These are phyloP conservation scores for Sporisorium exsertum DNA, from an alignment of 1,284 basidiomycete species.

Conservation along the genomic window DNA sequence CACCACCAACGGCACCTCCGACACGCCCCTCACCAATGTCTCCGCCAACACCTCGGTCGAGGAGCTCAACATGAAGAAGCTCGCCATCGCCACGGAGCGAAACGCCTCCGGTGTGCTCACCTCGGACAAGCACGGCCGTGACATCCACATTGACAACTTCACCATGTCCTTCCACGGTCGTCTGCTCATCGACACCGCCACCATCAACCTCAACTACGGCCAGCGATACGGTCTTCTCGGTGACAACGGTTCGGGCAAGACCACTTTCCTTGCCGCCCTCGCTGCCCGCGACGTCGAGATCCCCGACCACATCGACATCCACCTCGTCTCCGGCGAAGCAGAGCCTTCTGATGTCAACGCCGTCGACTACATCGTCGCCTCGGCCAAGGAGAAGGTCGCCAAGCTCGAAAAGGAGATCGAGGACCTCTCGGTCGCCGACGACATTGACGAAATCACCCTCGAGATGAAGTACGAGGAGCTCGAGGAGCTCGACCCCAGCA, in stretches of 20 bases:
- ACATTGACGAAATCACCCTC: conserved; percentile 86
- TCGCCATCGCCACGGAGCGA: conserved; percentile 66
- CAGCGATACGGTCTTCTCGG: conserved; percentile 93
- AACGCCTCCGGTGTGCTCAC: conserved; percentile 81
- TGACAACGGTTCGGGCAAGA: conserved; percentile 98
- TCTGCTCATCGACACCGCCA: conserved; percentile 88
- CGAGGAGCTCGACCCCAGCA: conserved; percentile 93
- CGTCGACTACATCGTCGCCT: conserved; percentile 92
- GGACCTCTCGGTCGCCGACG: conserved; percentile 88
- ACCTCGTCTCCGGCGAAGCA: conserved; percentile 93
- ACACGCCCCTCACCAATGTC: conserved; percentile 58
- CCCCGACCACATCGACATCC: conserved; percentile 95
- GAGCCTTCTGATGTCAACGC: conserved; percentile 97
- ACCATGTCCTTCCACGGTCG: conserved; percentile 98
- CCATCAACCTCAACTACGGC: conserved; percentile 93
- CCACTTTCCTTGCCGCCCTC: conserved; percentile 72
- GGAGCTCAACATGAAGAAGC: conserved; percentile 68
- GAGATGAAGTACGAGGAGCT: conserved; percentile 94
- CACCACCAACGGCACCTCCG: conserved; percentile 53
- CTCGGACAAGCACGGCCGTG: conserved; percentile 89
- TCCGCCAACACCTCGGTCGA: conserved; percentile 56
- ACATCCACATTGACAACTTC: conserved; percentile 96
- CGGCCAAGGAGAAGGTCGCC: conserved; percentile 94
- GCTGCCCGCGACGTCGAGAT: conserved; percentile 82
- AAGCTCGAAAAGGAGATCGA: conserved; percentile 94